These are phyloP conservation scores for Debaryomycetaceae sp. DNA, from an alignment of 1,139 yeast species.

Conservation along the genomic window DNA sequence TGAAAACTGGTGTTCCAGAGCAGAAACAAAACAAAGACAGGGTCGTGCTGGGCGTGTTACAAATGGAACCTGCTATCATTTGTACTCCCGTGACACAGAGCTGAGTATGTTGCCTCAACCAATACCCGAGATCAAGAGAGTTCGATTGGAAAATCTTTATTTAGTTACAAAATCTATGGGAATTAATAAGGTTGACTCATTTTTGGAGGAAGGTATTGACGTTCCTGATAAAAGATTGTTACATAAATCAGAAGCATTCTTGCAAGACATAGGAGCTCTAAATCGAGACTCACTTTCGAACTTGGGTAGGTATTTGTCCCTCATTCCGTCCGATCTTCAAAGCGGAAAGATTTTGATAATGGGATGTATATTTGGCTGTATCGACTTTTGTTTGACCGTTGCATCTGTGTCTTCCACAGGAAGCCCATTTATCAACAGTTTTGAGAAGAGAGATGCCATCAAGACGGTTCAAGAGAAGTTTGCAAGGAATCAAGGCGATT, in stretches of 20 bases:
- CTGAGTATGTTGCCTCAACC: slow-evolving; percentile 65
- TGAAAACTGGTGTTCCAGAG: slow-evolving; percentile 86
- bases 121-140: slow-evolving; percentile 82
- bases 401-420: slow-evolving; percentile 77
- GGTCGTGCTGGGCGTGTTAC: slow-evolving; percentile 99
- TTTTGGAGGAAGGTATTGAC: slow-evolving; percentile 74
- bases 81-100: slow-evolving; percentile 66
- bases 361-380: slow-evolving; percentile 79
- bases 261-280: slow-evolving; percentile 74
- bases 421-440: slow-evolving; percentile 62
- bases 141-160: slow-evolving; percentile 78
- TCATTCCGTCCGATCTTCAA: slow-evolving; percentile 80
- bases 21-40: slow-evolving; percentile 88
- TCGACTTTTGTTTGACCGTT: slow-evolving; percentile 69
- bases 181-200: slow-evolving; percentile 61
- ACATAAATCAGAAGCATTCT: slow-evolving; percentile 55
- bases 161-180: slow-evolving; percentile 89
- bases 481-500: slow-evolving; percentile 56
- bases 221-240: slow-evolving; percentile 67
- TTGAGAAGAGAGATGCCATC: slow-evolving; percentile 63
- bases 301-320: slow-evolving; percentile 76
- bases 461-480: slow-evolving; percentile 46
- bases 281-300: slow-evolving; percentile 57
- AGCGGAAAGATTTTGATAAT: slow-evolving; percentile 79
- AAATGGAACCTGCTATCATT: slow-evolving; percentile 75